Percentiles rank a stretch among this genome's conserved stretches.
Conservation (phyloP, 192 early-diverging fungal species). For the Blastocladiella britannica region DNA sequence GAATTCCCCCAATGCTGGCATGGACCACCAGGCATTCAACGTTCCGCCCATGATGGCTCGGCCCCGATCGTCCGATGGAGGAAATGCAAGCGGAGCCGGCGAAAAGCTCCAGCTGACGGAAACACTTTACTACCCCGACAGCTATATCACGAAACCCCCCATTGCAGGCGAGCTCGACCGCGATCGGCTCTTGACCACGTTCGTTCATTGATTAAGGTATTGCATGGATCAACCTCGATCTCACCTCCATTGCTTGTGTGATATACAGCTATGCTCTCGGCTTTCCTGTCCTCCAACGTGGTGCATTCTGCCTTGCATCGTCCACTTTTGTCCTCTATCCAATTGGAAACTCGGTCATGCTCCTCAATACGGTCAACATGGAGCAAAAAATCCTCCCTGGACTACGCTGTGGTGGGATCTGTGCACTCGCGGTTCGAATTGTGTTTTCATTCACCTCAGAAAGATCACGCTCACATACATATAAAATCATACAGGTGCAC, state of each 20-base stretch:
- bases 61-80: too few species aligned
- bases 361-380: conserved; percentile 25
- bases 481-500: too few species aligned
- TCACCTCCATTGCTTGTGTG: too few species aligned
- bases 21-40: too few species aligned
- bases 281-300: neutral
- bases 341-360: conserved; percentile 30
- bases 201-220: too few species aligned
- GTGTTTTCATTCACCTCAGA: too few species aligned
- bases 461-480: too few species aligned
- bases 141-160: neutral
- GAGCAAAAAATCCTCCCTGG: conserved; percentile 26
- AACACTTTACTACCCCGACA: neutral
- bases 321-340: conserved; percentile 12
- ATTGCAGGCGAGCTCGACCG: neutral
- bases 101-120: too few species aligned
- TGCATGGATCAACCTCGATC: too few species aligned
- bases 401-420: conserved; percentile 26
- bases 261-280: neutral
- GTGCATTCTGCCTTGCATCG: neutral
- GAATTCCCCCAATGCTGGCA: too few species aligned
- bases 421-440: conserved; percentile 30
- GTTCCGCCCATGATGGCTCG: too few species aligned
- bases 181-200: neutral
- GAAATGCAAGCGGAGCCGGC: too few species aligned